Percentiles rank a stretch among this genome's conserved stretches.
phyloP scores from a whole-genome alignment of 1,284 basidiomycete genomes.

The Inonotus hispidus region DNA sequence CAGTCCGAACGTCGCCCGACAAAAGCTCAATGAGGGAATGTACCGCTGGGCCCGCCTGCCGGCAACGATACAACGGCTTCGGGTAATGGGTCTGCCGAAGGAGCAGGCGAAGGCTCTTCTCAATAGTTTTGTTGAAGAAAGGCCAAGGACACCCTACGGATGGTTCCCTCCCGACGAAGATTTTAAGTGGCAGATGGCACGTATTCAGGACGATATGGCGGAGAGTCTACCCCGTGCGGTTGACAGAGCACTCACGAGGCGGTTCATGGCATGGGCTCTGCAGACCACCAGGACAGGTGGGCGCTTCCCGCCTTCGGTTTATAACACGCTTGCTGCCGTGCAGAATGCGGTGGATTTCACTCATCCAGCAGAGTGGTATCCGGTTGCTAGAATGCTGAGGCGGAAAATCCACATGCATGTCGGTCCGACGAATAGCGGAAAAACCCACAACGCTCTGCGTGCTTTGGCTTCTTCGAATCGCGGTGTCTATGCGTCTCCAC shows the following conservation, averaged over 20 bases:
- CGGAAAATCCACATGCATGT: constrained; percentile 93
- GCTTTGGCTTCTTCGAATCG: constrained; percentile 72
- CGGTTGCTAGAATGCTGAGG: constrained; percentile 40
- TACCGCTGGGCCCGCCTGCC: constrained; percentile 3
- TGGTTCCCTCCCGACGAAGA: constrained; percentile 18
- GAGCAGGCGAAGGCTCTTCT: constrained; percentile 4
- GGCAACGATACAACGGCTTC: background rate
- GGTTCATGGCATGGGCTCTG: constrained; percentile 49
- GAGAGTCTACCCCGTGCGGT: constrained; percentile 22
- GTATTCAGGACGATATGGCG: constrained; percentile 23
- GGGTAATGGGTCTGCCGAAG: constrained; percentile 1
- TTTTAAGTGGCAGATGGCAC: constrained; percentile 33
- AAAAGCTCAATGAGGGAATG: background rate
- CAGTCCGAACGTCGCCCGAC: background rate
- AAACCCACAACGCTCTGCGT: constrained; percentile 90
- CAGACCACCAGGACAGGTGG: constrained; percentile 27
- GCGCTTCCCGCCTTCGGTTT: constrained; percentile 26
- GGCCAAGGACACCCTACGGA: background rate
- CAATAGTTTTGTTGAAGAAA: constrained; percentile 2
- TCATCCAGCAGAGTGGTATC: constrained; percentile 37
- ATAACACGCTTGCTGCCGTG: constrained; percentile 33
- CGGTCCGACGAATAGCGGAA: constrained; percentile 96
- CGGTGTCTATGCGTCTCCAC: constrained; percentile 88
- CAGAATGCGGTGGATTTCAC: constrained; percentile 35
- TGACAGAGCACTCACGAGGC: constrained; percentile 32